phyloP scores from a whole-genome alignment of 2,329 filamentous ascomycete species.

The Fusarium pininemorale region DNA sequence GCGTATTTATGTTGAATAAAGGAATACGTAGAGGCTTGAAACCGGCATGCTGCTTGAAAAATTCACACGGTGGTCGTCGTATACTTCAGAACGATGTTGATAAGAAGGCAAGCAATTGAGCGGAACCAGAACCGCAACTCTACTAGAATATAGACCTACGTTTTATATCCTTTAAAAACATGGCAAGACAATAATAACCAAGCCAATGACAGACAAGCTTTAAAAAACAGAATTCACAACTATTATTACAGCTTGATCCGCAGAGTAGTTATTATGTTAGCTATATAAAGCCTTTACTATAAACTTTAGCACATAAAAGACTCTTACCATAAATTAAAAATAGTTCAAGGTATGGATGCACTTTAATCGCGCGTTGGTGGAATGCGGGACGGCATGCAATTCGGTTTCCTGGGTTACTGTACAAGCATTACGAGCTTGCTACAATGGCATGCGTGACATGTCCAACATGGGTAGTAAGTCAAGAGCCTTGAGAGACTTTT shows the following conservation, averaged over 20 bases:
- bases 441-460: not conserved
- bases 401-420: not conserved
- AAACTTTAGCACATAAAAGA: rapidly evolving
- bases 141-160: too few relatives aligned
- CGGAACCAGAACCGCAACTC: too few relatives aligned
- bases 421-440: not conserved
- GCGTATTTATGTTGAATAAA: too few relatives aligned
- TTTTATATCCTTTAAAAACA: not conserved
- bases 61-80: too few relatives aligned
- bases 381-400: not conserved
- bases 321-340: rapidly evolving
- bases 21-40: not conserved
- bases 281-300: rapidly evolving
- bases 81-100: too few relatives aligned
- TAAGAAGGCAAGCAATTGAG: too few relatives aligned
- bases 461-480: not conserved
- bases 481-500: not conserved
- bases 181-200: not conserved
- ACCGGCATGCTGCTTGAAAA: rapidly evolving
- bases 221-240: not conserved
- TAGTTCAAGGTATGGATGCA: not conserved
- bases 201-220: rapidly evolving
- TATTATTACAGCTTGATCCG: not conserved
- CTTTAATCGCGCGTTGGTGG: not conserved
- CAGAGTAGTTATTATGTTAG: rapidly evolving